Conservation (phyloP, 2,329 filamentous ascomycete species). For the Microdochium nivale region DNA sequence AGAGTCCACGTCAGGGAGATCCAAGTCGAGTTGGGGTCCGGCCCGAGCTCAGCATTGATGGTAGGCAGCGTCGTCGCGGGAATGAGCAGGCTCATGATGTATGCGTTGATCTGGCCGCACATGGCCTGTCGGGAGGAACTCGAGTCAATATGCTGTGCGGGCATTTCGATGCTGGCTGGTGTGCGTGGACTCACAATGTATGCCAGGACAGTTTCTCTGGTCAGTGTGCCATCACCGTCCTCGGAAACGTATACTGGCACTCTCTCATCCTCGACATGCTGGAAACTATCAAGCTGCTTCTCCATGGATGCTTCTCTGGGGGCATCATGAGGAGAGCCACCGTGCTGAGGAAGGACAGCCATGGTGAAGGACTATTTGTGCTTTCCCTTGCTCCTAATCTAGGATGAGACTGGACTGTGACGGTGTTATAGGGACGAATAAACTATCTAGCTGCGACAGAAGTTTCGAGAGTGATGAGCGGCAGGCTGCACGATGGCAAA, state of each 20-base stretch:
- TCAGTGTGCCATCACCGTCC: conserved; percentile 2
- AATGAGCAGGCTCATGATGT: conserved; percentile 25
- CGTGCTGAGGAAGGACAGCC: neutral
- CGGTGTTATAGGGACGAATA: neutral
- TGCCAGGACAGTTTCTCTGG: conserved; percentile 2
- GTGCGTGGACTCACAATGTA: neutral
- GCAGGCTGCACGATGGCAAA: neutral
- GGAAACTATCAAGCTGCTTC: neutral
- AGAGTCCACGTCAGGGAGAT: conserved; percentile 23
- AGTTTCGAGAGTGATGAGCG: neutral
- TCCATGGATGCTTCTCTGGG: neutral
- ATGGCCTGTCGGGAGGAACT: conserved; percentile 4
- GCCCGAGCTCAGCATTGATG: conserved; percentile 24
- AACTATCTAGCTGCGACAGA: neutral
- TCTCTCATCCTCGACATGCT: neutral
- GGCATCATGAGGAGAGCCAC: neutral
- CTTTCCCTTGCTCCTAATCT: neutral
- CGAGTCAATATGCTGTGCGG: neutral
- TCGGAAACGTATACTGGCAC: neutral
- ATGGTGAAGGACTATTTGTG: neutral
- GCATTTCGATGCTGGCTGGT: neutral
- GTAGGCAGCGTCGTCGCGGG: conserved; percentile 21
- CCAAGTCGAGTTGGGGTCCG: conserved; percentile 23
- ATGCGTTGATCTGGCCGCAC: conserved; percentile 16
- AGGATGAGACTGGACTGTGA: neutral